A percentile compares a stretch with the other conserved stretches of the same genome.
These are phyloP conservation scores for Yarrowia sp. DNA, from an alignment of 805 yeast species.

Conservation along the genomic window DNA sequence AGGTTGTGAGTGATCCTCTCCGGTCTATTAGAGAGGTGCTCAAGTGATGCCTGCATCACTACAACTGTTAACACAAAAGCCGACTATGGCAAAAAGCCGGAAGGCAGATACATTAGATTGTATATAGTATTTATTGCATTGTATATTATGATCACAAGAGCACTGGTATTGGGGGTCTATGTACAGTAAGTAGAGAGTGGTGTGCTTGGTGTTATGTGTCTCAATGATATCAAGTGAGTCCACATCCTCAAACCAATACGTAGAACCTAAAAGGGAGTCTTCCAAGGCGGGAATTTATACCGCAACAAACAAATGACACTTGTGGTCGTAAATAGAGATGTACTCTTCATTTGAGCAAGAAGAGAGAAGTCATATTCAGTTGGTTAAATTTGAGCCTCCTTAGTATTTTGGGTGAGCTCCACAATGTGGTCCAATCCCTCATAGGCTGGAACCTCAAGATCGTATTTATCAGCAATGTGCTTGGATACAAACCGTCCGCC, in stretches of 20 bases:
- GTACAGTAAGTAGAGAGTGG: background rate
- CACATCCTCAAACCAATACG: background rate
- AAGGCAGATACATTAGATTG: constrained; percentile 18
- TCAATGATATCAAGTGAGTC: background rate
- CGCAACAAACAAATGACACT: background rate
- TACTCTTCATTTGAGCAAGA: background rate
- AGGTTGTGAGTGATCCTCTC: constrained; percentile 4
- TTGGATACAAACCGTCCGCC: constrained; percentile 85
- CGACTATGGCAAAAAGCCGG: background rate
- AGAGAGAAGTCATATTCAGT: background rate
- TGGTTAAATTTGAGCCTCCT: constrained; percentile 8
- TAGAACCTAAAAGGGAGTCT: background rate
- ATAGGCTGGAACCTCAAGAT: constrained; percentile 61
- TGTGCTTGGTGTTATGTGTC: background rate
- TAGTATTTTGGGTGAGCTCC: constrained; percentile 27
- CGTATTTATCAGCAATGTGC: constrained; percentile 67
- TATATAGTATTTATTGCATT: constrained; percentile 24
- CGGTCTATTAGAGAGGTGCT: constrained; percentile 16
- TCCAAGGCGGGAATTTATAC: background rate
- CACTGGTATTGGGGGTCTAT: background rate
- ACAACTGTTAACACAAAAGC: background rate
- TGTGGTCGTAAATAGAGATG: background rate
- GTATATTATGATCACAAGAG: constrained; percentile 9
- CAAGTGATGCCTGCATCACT: background rate
- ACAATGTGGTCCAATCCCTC: constrained; percentile 56